phyloP scores from a whole-genome alignment of 176 grass and related monocot genomes.

The Chrysopogon serrulatus region DNA sequence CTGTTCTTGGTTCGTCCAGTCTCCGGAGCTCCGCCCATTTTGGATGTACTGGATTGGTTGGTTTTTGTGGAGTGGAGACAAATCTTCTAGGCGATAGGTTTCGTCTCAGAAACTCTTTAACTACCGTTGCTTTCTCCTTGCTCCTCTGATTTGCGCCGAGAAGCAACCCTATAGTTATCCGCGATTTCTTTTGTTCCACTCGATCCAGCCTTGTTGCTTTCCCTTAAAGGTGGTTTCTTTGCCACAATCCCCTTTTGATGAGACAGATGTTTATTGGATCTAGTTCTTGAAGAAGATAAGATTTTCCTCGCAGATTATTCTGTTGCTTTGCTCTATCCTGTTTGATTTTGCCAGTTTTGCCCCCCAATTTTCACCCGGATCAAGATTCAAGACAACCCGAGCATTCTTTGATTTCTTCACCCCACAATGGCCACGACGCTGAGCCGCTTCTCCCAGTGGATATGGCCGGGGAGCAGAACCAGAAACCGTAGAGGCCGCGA shows the following conservation, averaged over 20 bases:
- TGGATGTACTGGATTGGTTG: neutral
- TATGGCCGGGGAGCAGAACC: constrained; percentile 30
- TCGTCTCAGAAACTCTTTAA: constrained; percentile 2
- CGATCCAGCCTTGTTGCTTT: constrained; percentile 14
- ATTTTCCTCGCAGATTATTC: neutral
- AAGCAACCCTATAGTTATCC: neutral
- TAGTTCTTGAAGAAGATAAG: neutral
- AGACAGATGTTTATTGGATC: constrained; percentile 24
- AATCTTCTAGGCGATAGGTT: neutral
- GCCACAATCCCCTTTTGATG: neutral
- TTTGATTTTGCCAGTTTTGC: neutral
- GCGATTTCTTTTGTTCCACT: constrained; percentile 15
- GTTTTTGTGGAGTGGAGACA: neutral
- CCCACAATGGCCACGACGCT: constrained; percentile 44
- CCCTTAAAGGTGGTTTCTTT: neutral
- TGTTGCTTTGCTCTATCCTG: neutral
- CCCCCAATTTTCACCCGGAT: neutral
- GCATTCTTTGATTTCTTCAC: neutral
- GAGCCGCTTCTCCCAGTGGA: constrained; percentile 48
- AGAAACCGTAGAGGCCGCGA: neutral
- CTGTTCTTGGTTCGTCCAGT: neutral
- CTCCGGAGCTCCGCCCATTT: neutral
- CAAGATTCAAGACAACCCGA: neutral
- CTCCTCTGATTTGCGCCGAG: neutral
- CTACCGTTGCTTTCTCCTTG: constrained; percentile 9